These are phyloP conservation scores for Diversispora epigaea DNA, from an alignment of 192 early-diverging fungal species.

Conservation along the genomic window DNA sequence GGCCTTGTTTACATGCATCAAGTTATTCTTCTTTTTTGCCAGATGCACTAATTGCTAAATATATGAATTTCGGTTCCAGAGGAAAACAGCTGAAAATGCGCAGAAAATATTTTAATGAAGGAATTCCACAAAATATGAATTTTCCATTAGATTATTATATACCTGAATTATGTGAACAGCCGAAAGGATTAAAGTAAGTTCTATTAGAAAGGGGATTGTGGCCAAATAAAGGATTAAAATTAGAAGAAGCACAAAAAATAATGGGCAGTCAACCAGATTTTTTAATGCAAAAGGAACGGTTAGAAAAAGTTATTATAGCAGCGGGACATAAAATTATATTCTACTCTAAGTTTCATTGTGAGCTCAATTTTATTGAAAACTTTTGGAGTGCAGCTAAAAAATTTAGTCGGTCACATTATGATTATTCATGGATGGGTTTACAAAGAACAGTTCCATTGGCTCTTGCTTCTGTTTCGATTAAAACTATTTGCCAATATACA, in stretches of 20 bases:
- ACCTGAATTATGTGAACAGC: not conserved
- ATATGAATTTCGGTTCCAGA: too few relatives aligned
- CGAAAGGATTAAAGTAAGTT: not conserved
- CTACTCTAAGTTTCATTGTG: slow-evolving; percentile 37
- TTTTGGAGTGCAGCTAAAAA: slow-evolving; percentile 36
- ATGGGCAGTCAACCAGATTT: too few relatives aligned
- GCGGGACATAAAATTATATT: slow-evolving; percentile 32
- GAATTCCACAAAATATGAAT: not conserved
- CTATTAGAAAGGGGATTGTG: too few relatives aligned
- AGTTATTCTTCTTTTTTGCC: not conserved
- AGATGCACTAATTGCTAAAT: too few relatives aligned
- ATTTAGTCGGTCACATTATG: too few relatives aligned
- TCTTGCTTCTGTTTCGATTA: too few relatives aligned
- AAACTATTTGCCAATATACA: too few relatives aligned
- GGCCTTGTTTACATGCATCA: not conserved
- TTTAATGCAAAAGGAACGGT: too few relatives aligned
- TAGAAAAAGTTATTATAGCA: not conserved
- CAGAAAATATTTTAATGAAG: not conserved
- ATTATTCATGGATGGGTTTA: too few relatives aligned
- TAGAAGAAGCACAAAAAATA: too few relatives aligned
- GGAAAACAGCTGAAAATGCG: not conserved
- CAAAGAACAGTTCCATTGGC: too few relatives aligned
- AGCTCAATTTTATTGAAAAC: slow-evolving; percentile 38
- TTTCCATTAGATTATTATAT: slow-evolving; percentile 3
- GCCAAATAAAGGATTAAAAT: too few relatives aligned